A percentile compares a stretch with the other conserved stretches of the same genome.
These are phyloP conservation scores for Porodaedalea pini DNA, from an alignment of 1,284 basidiomycete genomes.

Conservation along the genomic window DNA sequence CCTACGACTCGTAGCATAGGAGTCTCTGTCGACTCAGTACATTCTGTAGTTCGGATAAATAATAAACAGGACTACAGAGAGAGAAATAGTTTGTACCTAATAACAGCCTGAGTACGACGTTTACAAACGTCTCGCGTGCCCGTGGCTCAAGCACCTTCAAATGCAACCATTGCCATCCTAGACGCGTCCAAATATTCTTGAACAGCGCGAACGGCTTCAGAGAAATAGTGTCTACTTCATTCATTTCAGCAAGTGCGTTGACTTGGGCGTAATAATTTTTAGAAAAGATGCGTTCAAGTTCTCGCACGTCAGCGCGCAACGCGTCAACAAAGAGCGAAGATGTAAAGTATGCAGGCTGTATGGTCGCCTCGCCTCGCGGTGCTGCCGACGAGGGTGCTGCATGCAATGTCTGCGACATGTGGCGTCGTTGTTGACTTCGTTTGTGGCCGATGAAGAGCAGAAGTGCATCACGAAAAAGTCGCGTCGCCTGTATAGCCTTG, in stretches of 20 bases:
- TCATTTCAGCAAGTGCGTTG: slow-evolving; percentile 19
- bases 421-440: no score
- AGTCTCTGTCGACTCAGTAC: slow-evolving; percentile 42
- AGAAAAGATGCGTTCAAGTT: slow-evolving; percentile 47
- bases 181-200: slow-evolving; percentile 60
- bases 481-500: no score
- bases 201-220: slow-evolving; percentile 60
- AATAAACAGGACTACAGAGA: neutral
- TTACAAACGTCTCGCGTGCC: slow-evolving; percentile 56
- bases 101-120: slow-evolving; percentile 58
- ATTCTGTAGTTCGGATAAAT: slow-evolving; percentile 42
- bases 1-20: slow-evolving; percentile 52
- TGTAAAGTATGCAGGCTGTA: slow-evolving; percentile 73
- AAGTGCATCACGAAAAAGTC: no score
- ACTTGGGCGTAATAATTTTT: slow-evolving; percentile 35
- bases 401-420: neutral
- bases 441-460: no score
- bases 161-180: slow-evolving; percentile 72
- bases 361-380: slow-evolving; percentile 51
- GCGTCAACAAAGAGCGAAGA: slow-evolving; percentile 65
- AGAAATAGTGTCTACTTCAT: slow-evolving; percentile 21
- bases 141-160: slow-evolving; percentile 65
- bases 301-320: slow-evolving; percentile 60
- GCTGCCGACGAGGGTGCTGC: slow-evolving; percentile 30
- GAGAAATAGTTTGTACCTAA: slow-evolving; percentile 44